Conservation (phyloP, 106 monocot species). For the Posidonia australis region DNA sequence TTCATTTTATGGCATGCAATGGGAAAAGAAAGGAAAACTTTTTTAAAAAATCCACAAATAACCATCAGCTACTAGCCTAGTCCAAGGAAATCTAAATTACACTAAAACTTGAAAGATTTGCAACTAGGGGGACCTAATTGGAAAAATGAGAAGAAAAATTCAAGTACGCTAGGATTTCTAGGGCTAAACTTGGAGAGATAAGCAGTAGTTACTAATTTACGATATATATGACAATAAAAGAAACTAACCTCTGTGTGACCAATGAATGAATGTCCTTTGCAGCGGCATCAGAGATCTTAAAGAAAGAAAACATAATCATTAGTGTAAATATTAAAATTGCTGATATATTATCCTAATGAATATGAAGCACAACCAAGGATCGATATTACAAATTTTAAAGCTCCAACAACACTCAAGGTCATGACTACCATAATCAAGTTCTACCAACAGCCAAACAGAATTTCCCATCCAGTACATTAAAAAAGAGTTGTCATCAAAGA, state of each 20-base stretch:
- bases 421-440: too few relatives aligned
- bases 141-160: too few relatives aligned
- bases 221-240: background rate
- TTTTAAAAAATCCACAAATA: too few relatives aligned
- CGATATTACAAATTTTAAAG: background rate
- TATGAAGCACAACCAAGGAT: background rate
- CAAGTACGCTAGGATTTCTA: background rate
- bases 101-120: too few relatives aligned
- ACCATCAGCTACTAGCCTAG: too few relatives aligned
- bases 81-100: too few relatives aligned
- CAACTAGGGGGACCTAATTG: too few relatives aligned
- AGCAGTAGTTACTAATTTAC: background rate
- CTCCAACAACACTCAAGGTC: background rate
- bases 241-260: conserved; percentile 61
- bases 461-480: too few relatives aligned
- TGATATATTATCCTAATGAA: background rate
- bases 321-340: background rate
- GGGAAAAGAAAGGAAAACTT: too few relatives aligned
- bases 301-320: conserved; percentile 4
- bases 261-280: conserved; percentile 66
- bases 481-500: background rate
- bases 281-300: conserved; percentile 71
- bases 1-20: too few relatives aligned
- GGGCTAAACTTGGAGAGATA: background rate
- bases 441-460: too few relatives aligned